Conservation (phyloP, 2,329 filamentous ascomycete species). For the Fusarium sp. region DNA sequence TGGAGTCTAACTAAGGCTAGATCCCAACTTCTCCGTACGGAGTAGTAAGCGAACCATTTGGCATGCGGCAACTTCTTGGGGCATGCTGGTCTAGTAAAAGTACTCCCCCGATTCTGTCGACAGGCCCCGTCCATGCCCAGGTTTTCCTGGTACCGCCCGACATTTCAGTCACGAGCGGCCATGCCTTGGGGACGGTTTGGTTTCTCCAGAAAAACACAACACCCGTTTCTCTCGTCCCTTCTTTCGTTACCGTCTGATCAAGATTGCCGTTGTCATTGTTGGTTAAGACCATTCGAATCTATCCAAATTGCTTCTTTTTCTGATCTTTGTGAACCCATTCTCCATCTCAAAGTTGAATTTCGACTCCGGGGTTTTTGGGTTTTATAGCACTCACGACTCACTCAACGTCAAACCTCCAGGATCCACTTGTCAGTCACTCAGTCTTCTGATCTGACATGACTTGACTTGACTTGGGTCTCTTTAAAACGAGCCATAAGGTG, state of each 20-base stretch:
- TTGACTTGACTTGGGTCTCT: slow-evolving; percentile 23
- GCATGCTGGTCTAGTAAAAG: slow-evolving; percentile 35
- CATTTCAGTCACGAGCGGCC: slow-evolving; percentile 43
- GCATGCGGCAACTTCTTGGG: slow-evolving; percentile 41
- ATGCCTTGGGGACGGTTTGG: slow-evolving; percentile 9
- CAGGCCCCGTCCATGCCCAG: slow-evolving; percentile 20
- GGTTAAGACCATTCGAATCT: slow-evolving; percentile 8
- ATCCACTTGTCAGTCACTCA: slow-evolving; percentile 34
- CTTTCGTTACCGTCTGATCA: slow-evolving; percentile 22
- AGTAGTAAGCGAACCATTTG: slow-evolving; percentile 47
- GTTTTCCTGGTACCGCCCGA: slow-evolving; percentile 28
- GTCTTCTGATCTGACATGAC: slow-evolving; percentile 36
- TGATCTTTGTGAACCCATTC: not conserved
- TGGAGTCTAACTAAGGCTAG: slow-evolving; percentile 42
- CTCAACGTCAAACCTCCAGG: slow-evolving; percentile 11
- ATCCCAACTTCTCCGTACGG: slow-evolving; percentile 40
- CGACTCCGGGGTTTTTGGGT: not conserved
- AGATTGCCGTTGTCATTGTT: slow-evolving; percentile 5
- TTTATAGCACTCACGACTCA: slow-evolving; percentile 9
- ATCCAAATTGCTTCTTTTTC: slow-evolving; percentile 1
- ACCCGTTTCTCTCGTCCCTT: slow-evolving; percentile 32
- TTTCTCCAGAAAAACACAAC: slow-evolving; percentile 42
- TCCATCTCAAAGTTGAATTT: slow-evolving; percentile 4
- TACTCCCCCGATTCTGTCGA: slow-evolving; percentile 34
- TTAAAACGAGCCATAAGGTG: slow-evolving; percentile 22